Conservation (phyloP, 2,329 filamentous ascomycete genomes). For the Ophiobolus disseminans region DNA sequence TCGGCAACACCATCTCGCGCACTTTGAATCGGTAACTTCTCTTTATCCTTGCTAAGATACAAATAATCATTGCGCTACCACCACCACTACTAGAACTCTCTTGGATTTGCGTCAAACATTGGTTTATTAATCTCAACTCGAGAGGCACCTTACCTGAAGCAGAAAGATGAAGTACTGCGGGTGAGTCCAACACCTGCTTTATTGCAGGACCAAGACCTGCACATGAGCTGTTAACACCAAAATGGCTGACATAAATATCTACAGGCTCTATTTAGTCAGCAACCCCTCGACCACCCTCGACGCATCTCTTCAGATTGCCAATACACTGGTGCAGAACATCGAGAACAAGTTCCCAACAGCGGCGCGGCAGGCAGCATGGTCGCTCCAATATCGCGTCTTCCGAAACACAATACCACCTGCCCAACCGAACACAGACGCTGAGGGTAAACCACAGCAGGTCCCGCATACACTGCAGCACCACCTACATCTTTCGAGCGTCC, state of each 20-base stretch:
- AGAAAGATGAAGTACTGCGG: constrained; percentile 31
- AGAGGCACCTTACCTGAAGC: background rate
- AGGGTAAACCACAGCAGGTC: constrained; percentile 23
- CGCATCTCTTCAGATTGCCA: constrained; percentile 28
- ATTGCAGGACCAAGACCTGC: background rate
- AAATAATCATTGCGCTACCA: too few species aligned
- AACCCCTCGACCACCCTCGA: constrained; percentile 32
- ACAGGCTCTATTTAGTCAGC: constrained; percentile 44
- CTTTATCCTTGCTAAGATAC: too few species aligned
- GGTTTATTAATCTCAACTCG: background rate
- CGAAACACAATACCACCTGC: constrained; percentile 36
- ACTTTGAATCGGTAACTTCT: too few species aligned
- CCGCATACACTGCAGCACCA: constrained; percentile 39
- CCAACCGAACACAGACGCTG: constrained; percentile 14
- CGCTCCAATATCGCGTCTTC: constrained; percentile 42
- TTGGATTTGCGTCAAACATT: too few species aligned
- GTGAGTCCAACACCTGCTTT: constrained; percentile 4
- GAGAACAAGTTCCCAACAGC: constrained; percentile 35
- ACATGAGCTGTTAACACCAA: background rate
- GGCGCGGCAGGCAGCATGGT: constrained; percentile 33
- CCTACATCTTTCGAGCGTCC: constrained; percentile 34
- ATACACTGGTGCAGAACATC: constrained; percentile 33
- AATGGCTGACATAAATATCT: background rate
- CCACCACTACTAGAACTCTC: too few species aligned
- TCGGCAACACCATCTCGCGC: background rate